Evolutionary conservation across 1,139 yeast genomes (phyloP).

Genomic region (Blastobotrys illinoisensis): DNA sequence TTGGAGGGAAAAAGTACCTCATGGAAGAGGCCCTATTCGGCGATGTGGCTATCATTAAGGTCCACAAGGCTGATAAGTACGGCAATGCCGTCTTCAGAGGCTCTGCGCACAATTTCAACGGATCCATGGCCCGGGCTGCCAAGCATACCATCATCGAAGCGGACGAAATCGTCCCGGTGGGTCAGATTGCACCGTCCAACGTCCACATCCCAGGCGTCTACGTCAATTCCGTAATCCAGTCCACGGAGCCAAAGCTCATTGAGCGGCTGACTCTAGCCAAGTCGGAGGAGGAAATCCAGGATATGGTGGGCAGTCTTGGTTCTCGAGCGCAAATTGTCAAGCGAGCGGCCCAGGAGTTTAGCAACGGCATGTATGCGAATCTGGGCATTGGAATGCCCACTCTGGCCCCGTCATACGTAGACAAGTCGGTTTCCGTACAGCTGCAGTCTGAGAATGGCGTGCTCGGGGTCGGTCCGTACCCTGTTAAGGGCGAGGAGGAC

Average conservation of each 20-base stretch:
- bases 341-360: conserved; percentile 41
- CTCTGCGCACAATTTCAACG: conserved; percentile 41
- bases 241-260: conserved; percentile 37
- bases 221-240: conserved; percentile 35
- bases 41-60: conserved; percentile 41
- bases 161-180: conserved; percentile 40
- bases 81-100: conserved; percentile 42
- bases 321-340: conserved; percentile 36
- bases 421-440: conserved; percentile 33
- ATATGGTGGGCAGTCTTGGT: conserved; percentile 13
- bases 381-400: conserved; percentile 46
- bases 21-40: conserved; percentile 40
- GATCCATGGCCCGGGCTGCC: conserved; percentile 40
- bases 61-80: conserved; percentile 38
- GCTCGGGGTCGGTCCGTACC: conserved; percentile 42
- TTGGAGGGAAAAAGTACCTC: conserved; percentile 37
- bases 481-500: conserved; percentile 39
- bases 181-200: conserved; percentile 38
- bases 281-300: conserved; percentile 14
- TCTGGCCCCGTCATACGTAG: conserved; percentile 39
- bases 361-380: conserved; percentile 40
- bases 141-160: conserved; percentile 41
- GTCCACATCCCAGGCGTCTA: conserved; percentile 41
- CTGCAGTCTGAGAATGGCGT: conserved; percentile 45
- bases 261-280: conserved; percentile 30